Percentiles rank a stretch among this genome's conserved stretches.
phyloP scores from a whole-genome alignment of 805 yeast species.

The Suhomyces vadensis region DNA sequence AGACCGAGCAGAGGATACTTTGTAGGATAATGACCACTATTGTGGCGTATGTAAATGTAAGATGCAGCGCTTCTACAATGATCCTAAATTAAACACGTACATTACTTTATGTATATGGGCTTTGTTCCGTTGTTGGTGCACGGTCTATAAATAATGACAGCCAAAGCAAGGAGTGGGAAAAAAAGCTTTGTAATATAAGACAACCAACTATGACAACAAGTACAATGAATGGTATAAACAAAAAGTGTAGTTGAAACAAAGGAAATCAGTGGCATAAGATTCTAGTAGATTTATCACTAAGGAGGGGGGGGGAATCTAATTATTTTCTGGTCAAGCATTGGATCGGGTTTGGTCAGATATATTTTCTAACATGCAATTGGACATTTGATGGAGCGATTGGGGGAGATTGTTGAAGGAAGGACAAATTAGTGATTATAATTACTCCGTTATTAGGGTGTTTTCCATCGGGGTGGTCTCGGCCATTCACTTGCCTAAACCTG shows the following conservation, averaged over 20 bases:
- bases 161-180: constrained; percentile 1
- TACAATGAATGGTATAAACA: background rate
- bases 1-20: background rate
- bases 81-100: background rate
- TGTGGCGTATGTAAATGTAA: background rate
- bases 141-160: background rate
- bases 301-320: background rate
- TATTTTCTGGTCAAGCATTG: background rate
- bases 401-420: no score
- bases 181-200: constrained; percentile 2
- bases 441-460: no score
- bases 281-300: background rate
- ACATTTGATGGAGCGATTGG: background rate
- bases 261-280: background rate
- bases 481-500: constrained; percentile 21
- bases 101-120: background rate
- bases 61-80: background rate
- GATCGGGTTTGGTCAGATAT: background rate
- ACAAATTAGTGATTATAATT: no score
- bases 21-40: background rate
- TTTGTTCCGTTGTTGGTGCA: background rate
- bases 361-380: constrained; percentile 1
- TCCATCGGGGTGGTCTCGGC: constrained; percentile 21
- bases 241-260: no score
- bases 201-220: constrained; percentile 4